Evolutionary conservation across 1,284 basidiomycete genomes (phyloP), one percentile per base, ranked within the genome.

Genomic region (Ustilago xerochloae): DNA sequence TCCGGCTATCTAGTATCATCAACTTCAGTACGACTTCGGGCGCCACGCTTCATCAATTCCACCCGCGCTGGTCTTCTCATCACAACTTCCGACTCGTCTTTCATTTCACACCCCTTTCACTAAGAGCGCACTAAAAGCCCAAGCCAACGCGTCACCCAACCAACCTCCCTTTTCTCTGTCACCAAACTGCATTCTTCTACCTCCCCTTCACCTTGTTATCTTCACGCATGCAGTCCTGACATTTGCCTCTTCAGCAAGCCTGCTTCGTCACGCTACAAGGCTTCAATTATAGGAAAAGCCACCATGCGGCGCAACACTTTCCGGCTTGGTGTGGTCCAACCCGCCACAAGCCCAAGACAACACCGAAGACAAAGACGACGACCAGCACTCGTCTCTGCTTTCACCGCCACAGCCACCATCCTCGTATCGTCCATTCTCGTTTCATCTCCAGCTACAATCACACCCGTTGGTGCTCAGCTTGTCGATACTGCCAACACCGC

Each of bases 381-480:
- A 10, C 48, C 52, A 28, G 18, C 56, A 24, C 32, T 45, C 4
- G 46, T 52, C 15, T 54, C 66, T 28, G 33, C 66, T 10, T 59
- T 69, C 29, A 51, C 61, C 13, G 47, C 61, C 7, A 45, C 48
- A 30, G 64, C 68, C 29, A 54, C 69, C 20, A 30, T 76, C n/a
- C 62, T 76, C 22, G 70, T 77, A 13, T 77, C 75, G 0, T 77
- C 75, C 22, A 38, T 77, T 16, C 75, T 77, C 33, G 59, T 77
- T 46, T 54, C 59, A 10, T 62, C 56, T 9, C 75, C 75, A 30
- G 65, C 70, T 18, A 74, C 67, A 60, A 57, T 69, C 13, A 52
- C 63, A 2, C 53, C 59, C 0, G 67, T 59, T 8, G 24, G 58
- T 6, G 67, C 66, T n/a, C 51, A 41, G 32, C 38, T 13, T 3